Conservation (phyloP, 2,329 filamentous ascomycete genomes). For the Penicillium sp. region DNA sequence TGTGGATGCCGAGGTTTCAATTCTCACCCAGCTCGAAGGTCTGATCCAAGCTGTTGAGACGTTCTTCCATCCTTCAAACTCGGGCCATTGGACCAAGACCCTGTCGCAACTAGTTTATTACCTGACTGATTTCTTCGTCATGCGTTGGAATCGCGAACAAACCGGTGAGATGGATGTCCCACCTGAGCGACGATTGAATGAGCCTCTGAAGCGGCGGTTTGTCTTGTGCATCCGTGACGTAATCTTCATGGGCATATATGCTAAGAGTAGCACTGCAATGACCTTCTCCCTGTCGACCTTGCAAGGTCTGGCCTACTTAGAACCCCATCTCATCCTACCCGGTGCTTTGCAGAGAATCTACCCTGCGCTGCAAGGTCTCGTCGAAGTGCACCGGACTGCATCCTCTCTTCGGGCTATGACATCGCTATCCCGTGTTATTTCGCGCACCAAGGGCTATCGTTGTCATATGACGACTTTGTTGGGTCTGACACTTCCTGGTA, state of each 20-base stretch:
- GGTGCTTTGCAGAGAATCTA: conserved; percentile 95
- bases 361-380: conserved; percentile 90
- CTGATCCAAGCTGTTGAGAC: conserved; percentile 94
- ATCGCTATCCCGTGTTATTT: conserved; percentile 87
- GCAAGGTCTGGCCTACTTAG: conserved; percentile 83
- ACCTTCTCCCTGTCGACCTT: conserved; percentile 88
- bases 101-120: conserved; percentile 89
- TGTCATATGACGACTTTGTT: conserved; percentile 93
- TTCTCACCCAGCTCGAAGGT: conserved; percentile 81
- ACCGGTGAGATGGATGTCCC: conserved; percentile 89
- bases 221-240: conserved; percentile 87
- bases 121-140: conserved; percentile 92
- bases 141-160: conserved; percentile 93
- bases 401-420: conserved; percentile 90
- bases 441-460: conserved; percentile 89
- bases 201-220: conserved; percentile 81
- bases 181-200: conserved; percentile 71
- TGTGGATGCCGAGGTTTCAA: conserved; percentile 71
- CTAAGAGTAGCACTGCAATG: conserved; percentile 88
- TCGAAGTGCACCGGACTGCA: conserved; percentile 94
- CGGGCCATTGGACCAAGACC: conserved; percentile 85
- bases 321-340: conserved; percentile 86
- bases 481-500: conserved; percentile 88
- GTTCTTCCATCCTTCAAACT: conserved; percentile 97
- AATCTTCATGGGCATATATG: conserved; percentile 96